Evolutionary conservation across 2,329 filamentous ascomycete genomes (phyloP).

Genomic region (Corynespora cassiicola): DNA sequence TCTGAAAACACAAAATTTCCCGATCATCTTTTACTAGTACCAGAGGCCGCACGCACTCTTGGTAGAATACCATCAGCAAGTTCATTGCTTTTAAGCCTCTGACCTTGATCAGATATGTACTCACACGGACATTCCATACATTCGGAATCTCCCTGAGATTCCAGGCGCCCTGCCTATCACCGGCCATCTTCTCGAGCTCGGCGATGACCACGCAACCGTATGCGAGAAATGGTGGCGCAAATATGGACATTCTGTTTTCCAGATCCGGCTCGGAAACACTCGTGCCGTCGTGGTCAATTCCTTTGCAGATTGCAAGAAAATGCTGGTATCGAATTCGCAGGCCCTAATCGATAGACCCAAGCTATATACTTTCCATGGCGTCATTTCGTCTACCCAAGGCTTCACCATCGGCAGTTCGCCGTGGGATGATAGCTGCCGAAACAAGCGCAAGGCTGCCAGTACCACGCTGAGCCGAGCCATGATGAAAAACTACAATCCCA

Average conservation of each 20-base stretch:
- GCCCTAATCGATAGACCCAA: constrained; percentile 59
- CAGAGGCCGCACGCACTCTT: too few relatives aligned
- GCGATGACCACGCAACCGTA: constrained; percentile 60
- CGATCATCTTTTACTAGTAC: too few relatives aligned
- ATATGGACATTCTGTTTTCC: constrained; percentile 57
- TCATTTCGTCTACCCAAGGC: constrained; percentile 57
- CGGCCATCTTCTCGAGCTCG: constrained; percentile 59
- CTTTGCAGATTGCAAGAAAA: constrained; percentile 59
- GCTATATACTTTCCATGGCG: constrained; percentile 61
- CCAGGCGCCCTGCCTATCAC: constrained; percentile 58
- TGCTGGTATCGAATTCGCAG: constrained; percentile 58
- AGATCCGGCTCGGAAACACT: constrained; percentile 61
- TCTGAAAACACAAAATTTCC: too few relatives aligned
- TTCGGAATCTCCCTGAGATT: constrained; percentile 58
- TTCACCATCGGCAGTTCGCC: constrained; percentile 63
- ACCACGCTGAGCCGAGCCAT: constrained; percentile 55
- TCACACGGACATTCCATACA: constrained; percentile 57
- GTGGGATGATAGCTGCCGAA: constrained; percentile 62
- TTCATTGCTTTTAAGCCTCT: too few relatives aligned
- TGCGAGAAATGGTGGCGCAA: constrained; percentile 60
- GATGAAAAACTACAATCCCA: constrained; percentile 57
- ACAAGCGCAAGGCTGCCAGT: constrained; percentile 60
- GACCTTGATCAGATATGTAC: too few relatives aligned
- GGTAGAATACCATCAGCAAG: too few relatives aligned
- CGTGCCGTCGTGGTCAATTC: constrained; percentile 61